A percentile compares a stretch with the other conserved stretches of the same genome.
These are phyloP conservation scores for Candida sonorensis DNA, from an alignment of 805 yeast genomes.

Conservation along the genomic window DNA sequence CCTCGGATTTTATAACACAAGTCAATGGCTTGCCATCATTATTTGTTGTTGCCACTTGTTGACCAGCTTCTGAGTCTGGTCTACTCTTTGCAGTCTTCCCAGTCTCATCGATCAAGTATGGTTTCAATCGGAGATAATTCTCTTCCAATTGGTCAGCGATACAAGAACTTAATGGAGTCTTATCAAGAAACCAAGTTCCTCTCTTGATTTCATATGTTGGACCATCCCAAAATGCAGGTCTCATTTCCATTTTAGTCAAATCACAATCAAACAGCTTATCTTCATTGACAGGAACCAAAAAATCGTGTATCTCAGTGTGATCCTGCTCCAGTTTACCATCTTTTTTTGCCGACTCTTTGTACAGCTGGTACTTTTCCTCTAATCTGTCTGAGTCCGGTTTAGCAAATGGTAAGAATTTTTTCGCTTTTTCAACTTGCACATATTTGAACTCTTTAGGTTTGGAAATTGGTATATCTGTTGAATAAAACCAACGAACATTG, in stretches of 20 bases:
- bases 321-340: too few relatives aligned
- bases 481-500: slow-evolving; percentile 63
- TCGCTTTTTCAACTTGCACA: slow-evolving; percentile 41
- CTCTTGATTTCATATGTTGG: slow-evolving; percentile 77
- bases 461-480: slow-evolving; percentile 66
- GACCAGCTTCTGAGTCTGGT: too few relatives aligned
- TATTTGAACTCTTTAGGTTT: slow-evolving; percentile 61
- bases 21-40: slow-evolving; percentile 6
- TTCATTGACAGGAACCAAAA: slow-evolving; percentile 64
- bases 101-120: slow-evolving; percentile 8
- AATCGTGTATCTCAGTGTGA: too few relatives aligned
- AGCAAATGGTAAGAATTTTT: slow-evolving; percentile 63
- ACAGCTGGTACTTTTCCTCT: slow-evolving; percentile 41
- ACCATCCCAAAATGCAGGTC: slow-evolving; percentile 85
- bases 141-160: slow-evolving; percentile 55
- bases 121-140: slow-evolving; percentile 34
- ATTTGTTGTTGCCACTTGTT: too few relatives aligned
- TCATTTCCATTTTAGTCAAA: slow-evolving; percentile 42
- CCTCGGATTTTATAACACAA: slow-evolving; percentile 17
- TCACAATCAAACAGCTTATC: slow-evolving; percentile 76
- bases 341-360: slow-evolving; percentile 4
- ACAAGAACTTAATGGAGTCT: slow-evolving; percentile 44
- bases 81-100: too few relatives aligned
- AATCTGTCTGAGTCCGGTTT: slow-evolving; percentile 52
- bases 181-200: slow-evolving; percentile 75